Evolutionary conservation across 2,329 filamentous ascomycete genomes (phyloP), one percentile per base, ranked within the genome.

Genomic region (Acrocalymma vagum): DNA sequence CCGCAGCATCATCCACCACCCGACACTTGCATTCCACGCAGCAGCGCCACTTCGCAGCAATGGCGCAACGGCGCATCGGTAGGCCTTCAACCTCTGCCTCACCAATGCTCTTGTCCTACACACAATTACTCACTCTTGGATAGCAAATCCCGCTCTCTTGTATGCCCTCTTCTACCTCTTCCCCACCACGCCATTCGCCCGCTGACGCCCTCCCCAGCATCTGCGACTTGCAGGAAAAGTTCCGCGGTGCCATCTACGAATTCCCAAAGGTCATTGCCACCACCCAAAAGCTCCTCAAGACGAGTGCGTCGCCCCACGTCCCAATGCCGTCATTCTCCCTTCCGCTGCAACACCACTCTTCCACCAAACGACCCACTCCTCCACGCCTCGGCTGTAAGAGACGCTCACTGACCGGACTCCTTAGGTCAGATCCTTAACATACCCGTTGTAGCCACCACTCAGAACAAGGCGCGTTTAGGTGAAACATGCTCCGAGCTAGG

Each of bases 151-250:
- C 53, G 69, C 66, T 36, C 63, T 72, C 38, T 72, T 72, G 70
- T 72, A 65, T 42, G 62, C 40, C 46, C 30, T 33, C 37, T 23
- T 17, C 31, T 33, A 37, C 21, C 21, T 22, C 36, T 8, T 11
- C 25, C 29, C 37, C 28, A 15, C 9, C 9, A 14, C 18, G 14
- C 35, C 34, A 29, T 34, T 33, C 29, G 45, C 17, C 14, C 38
- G 44, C 61, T 67, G 47, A 67, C 47, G 18, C 39, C 9, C 14
- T 35, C 6, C n/a, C 23, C 45, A 96, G 92, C 62, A 83, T 97
- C 65, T 97, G 93, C 75, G 93, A 97, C 65, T 79, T 97, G 51
- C 93, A 97, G 74, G 93, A 96, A 57, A 95, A 91, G 70, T 97
- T 97, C 73, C 83, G 90, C 47, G 77, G 78, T 7, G 86, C 85